phyloP scores from a whole-genome alignment of 352 stramenopile species.

The Phytophthora fragariae region DNA sequence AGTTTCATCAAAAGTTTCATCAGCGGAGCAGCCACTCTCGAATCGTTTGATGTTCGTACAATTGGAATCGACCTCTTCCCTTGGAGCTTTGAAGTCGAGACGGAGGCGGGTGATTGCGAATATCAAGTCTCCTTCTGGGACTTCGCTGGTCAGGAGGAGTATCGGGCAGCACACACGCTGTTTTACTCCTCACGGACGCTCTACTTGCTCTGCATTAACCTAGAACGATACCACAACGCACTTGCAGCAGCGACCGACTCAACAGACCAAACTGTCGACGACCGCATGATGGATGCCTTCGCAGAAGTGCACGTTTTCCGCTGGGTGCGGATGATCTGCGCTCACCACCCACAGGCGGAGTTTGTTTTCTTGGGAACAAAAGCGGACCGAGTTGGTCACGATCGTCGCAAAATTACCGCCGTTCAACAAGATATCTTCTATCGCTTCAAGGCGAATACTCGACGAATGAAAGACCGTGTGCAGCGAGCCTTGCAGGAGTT shows the following conservation, averaged over 20 bases:
- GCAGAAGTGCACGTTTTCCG: constrained; percentile 18
- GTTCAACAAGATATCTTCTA: constrained; percentile 17
- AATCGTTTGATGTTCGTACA: constrained; percentile 34
- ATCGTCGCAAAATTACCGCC: background rate
- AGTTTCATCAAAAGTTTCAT: constrained; percentile 45
- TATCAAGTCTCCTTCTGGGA: constrained; percentile 27
- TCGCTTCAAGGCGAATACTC: background rate
- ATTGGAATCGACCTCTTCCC: constrained; percentile 48
- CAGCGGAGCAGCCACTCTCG: constrained; percentile 13
- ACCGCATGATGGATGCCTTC: constrained; percentile 16
- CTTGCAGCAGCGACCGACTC: background rate
- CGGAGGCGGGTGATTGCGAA: constrained; percentile 3
- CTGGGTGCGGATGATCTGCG: constrained; percentile 17
- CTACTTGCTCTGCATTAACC: constrained; percentile 25
- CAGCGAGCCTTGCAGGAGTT: constrained; percentile 5
- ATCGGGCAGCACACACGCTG: constrained; percentile 15
- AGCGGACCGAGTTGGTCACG: constrained; percentile 1
- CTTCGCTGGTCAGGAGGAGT: constrained; percentile 25
- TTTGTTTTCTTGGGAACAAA: constrained; percentile 21
- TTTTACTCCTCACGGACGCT: constrained; percentile 27
- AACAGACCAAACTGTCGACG: constrained; percentile 2
- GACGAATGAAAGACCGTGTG: constrained; percentile 14
- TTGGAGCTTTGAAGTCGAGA: constrained; percentile 32
- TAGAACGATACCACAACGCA: constrained; percentile 17
- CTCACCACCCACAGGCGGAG: constrained; percentile 11